Percentiles rank a stretch among this genome's conserved stretches.
These are phyloP conservation scores for Novymonas esmeraldas DNA, from an alignment of 208 protist genomes.

Conservation along the genomic window DNA sequence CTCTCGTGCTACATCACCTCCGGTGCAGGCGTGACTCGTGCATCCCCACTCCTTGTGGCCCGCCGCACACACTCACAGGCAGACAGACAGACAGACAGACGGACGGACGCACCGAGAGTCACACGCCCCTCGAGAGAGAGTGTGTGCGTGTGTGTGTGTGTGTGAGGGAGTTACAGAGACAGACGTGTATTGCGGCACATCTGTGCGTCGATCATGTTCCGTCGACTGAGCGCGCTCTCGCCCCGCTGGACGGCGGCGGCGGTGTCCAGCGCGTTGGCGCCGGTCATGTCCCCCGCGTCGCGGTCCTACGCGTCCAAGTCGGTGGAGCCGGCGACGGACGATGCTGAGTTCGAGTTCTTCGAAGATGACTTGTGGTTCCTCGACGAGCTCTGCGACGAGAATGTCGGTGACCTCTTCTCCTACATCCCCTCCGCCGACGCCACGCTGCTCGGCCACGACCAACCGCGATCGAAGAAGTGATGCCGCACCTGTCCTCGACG, in stretches of 20 bases:
- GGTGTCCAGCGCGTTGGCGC: conserved; percentile 12
- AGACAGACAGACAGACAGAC: too few species aligned
- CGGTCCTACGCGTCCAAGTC: conserved; percentile 21
- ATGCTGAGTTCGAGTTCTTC: conserved; percentile 62
- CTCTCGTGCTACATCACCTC: too few species aligned
- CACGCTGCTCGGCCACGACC: conserved; percentile 29
- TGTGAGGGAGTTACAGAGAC: too few species aligned
- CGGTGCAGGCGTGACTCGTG: too few species aligned
- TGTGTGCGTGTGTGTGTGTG: too few species aligned
- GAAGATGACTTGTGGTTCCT: conserved; percentile 84
- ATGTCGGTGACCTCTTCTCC: conserved; percentile 54
- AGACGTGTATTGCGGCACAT: background rate
- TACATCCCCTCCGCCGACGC: conserved; percentile 74
- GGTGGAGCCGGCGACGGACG: conserved; percentile 28
- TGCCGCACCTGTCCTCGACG: background rate
- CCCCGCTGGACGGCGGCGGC: conserved; percentile 6
- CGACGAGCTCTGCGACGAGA: conserved; percentile 75
- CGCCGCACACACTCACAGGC: too few species aligned
- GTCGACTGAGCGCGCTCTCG: conserved; percentile 4
- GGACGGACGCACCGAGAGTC: too few species aligned
- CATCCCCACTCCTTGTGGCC: too few species aligned
- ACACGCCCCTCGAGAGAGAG: too few species aligned
- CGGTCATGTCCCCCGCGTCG: background rate
- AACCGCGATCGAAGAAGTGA: conserved; percentile 8
- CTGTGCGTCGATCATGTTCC: conserved; percentile 3